Percentiles rank a stretch among this genome's conserved stretches.
Conservation (phyloP, 805 yeast genomes). For the Candida dajiaensis region DNA sequence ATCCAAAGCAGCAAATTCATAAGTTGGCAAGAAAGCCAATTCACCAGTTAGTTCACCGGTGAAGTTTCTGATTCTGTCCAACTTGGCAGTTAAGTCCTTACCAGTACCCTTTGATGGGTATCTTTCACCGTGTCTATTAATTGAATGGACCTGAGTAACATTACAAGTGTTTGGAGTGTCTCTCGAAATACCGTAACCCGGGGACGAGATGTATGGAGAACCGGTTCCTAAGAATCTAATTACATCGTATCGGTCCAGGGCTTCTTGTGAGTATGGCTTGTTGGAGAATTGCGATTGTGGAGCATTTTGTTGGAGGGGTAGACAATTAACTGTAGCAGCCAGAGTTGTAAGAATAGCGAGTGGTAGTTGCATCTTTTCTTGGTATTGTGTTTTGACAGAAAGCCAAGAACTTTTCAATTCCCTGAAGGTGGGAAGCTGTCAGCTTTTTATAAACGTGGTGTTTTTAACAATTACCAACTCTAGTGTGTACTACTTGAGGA, state of each 20-base stretch:
- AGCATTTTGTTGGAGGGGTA: not conserved
- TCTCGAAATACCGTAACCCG: slow-evolving; percentile 47
- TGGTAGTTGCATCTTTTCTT: not conserved
- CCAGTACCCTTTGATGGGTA: slow-evolving; percentile 33
- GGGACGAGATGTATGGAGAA: slow-evolving; percentile 46
- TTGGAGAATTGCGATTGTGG: not conserved
- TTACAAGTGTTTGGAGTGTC: slow-evolving; percentile 47
- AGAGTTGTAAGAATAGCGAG: not conserved
- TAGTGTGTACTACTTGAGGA: too few relatives aligned
- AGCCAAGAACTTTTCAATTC: not conserved
- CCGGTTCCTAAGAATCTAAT: slow-evolving; percentile 42
- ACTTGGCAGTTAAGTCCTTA: slow-evolving; percentile 7
- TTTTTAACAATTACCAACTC: not conserved
- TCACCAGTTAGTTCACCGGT: slow-evolving; percentile 12
- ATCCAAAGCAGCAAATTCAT: slow-evolving; percentile 38
- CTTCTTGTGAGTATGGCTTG: slow-evolving; percentile 25
- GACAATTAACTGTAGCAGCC: not conserved
- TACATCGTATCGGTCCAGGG: slow-evolving; percentile 40
- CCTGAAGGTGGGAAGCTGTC: not conserved
- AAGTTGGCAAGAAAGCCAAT: slow-evolving; percentile 28
- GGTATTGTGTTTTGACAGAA: not conserved
- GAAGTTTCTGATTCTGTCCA: slow-evolving; percentile 34
- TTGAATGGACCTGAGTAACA: slow-evolving; percentile 48
- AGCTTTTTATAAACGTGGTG: not conserved
- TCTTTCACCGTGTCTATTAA: slow-evolving; percentile 56